Conservation (phyloP, 164 flowering plant species). For the Magnolia changhungtana region DNA sequence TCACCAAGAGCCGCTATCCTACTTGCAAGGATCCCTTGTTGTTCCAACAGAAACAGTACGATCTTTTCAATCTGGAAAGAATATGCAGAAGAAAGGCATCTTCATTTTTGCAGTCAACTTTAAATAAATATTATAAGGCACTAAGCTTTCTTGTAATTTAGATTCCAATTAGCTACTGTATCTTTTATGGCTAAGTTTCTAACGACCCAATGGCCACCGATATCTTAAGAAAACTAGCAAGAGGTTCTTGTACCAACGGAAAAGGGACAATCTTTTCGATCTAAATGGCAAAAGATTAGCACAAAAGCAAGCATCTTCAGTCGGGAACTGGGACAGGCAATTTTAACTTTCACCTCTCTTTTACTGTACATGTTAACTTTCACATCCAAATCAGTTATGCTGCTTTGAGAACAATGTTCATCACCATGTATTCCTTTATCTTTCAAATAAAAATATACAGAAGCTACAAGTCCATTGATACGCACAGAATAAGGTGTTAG, state of each 20-base stretch:
- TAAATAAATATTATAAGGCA: neutral
- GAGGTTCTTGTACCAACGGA: conserved; percentile 59
- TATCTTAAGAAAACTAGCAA: neutral
- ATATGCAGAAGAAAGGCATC: neutral
- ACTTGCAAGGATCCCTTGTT: conserved; percentile 71
- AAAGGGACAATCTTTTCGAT: conserved; percentile 67
- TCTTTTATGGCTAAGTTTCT: neutral
- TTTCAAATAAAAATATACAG: neutral
- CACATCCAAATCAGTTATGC: neutral
- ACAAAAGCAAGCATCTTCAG: neutral
- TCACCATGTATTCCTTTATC: neutral
- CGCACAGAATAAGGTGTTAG: neutral
- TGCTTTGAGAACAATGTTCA: neutral
- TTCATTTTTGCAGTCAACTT: conserved; percentile 3
- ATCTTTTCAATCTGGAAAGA: conserved; percentile 67
- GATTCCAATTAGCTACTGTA: neutral
- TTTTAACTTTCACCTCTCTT: neutral
- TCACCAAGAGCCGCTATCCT: conserved; percentile 49
- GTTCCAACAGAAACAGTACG: conserved; percentile 68
- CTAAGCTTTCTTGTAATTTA: neutral
- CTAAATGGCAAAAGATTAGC: conserved; percentile 26
- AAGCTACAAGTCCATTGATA: neutral
- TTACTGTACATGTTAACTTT: neutral
- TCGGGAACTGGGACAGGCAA: neutral
- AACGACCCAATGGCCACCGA: neutral